Evolutionary conservation across 2,329 filamentous ascomycete genomes (phyloP).

Genomic region (Claviceps sp.): DNA sequence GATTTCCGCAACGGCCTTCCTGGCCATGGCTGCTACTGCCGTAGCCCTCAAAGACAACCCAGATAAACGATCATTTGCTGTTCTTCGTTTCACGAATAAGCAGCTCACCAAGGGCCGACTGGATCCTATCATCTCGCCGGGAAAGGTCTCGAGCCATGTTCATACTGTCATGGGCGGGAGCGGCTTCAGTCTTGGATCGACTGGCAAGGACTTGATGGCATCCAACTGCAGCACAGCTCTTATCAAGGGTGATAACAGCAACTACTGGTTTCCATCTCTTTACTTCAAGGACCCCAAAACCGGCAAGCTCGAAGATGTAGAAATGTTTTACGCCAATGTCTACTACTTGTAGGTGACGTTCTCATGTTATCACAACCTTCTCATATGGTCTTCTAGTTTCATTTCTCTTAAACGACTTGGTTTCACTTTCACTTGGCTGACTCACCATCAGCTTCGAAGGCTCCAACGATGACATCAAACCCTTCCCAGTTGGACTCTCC

Average conservation of each 20-base stretch:
- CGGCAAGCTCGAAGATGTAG: conserved; percentile 50
- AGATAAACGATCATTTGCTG: conserved; percentile 43
- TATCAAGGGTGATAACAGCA: conserved; percentile 54
- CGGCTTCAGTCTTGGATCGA: conserved; percentile 49
- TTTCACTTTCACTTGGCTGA: neutral
- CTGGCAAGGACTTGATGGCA: conserved; percentile 41
- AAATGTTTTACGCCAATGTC: conserved; percentile 57
- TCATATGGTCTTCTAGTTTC: too few relatives aligned
- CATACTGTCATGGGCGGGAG: conserved; percentile 61
- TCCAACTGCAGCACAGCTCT: conserved; percentile 60
- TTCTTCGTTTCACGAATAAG: conserved; percentile 57
- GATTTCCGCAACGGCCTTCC: conserved; percentile 16
- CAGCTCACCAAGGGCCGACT: conserved; percentile 46
- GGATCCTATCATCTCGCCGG: conserved; percentile 57
- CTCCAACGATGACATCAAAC: conserved; percentile 50
- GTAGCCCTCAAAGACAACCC: conserved; percentile 28
- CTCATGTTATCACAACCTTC: neutral
- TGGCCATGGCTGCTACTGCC: conserved; percentile 25
- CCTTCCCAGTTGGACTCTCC: conserved; percentile 58
- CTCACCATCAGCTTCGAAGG: conserved; percentile 35
- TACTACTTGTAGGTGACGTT: conserved; percentile 53
- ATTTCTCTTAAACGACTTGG: neutral
- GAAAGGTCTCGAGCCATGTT: conserved; percentile 44
- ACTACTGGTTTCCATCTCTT: conserved; percentile 65
- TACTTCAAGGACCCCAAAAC: conserved; percentile 54